These are phyloP conservation scores for Neopestalotiopsis sp. DNA, from an alignment of 2,329 filamentous ascomycete genomes.

Conservation along the genomic window DNA sequence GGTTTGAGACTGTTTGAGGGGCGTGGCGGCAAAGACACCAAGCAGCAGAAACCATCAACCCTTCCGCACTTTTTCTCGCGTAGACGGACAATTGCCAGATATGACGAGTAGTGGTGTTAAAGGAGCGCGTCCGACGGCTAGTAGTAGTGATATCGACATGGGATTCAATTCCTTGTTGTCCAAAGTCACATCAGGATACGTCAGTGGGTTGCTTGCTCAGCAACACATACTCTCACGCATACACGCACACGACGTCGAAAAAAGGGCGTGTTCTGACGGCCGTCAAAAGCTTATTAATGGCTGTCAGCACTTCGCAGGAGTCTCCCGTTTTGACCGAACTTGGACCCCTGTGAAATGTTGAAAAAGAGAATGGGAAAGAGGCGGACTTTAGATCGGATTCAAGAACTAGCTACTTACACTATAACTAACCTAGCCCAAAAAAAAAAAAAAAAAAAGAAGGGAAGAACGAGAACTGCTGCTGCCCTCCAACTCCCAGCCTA, in stretches of 20 bases:
- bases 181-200: neutral
- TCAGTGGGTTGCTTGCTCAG: neutral
- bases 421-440: too few species aligned
- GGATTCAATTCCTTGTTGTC: neutral
- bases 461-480: too few species aligned
- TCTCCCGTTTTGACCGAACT: neutral
- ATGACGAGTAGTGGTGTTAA: neutral
- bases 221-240: neutral
- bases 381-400: too few species aligned
- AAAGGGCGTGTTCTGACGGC: neutral
- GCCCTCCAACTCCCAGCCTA: too few species aligned
- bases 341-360: neutral
- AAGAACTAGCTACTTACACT: too few species aligned
- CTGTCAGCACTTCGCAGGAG: neutral
- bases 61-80: neutral
- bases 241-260: neutral
- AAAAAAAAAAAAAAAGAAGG: too few species aligned
- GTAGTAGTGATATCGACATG: neutral
- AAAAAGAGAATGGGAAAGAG: neutral
- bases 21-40: neutral
- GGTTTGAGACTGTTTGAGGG: neutral
- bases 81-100: neutral
- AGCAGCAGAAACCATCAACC: neutral
- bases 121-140: neutral
- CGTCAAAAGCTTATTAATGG: constrained; percentile 1